Evolutionary conservation across 2,329 filamentous ascomycete genomes (phyloP).

Genomic region (Aureobasidium sp.): DNA sequence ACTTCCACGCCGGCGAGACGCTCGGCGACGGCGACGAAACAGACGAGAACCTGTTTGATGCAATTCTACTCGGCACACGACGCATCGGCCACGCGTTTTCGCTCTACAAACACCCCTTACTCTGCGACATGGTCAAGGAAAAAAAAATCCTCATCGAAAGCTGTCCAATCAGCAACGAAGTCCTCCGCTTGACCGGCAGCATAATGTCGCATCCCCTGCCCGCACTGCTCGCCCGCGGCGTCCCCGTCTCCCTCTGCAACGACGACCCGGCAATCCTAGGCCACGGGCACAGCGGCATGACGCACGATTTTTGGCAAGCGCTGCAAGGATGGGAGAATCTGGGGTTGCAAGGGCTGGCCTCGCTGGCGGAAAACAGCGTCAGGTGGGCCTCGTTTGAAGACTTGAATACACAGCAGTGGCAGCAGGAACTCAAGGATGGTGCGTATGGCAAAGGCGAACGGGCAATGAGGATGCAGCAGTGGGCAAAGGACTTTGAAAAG

Average conservation of each 20-base stretch:
- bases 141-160: slow-evolving; percentile 82
- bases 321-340: slow-evolving; percentile 89
- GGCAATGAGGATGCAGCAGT: slow-evolving; percentile 66
- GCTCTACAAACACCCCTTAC: slow-evolving; percentile 82
- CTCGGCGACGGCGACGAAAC: slow-evolving; percentile 70
- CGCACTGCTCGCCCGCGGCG: slow-evolving; percentile 74
- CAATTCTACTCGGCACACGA: slow-evolving; percentile 75
- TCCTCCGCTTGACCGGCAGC: slow-evolving; percentile 69
- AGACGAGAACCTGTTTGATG: slow-evolving; percentile 84
- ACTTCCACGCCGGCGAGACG: slow-evolving; percentile 90
- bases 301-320: slow-evolving; percentile 90
- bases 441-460: slow-evolving; percentile 64
- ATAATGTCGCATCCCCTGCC: slow-evolving; percentile 76
- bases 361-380: slow-evolving; percentile 86
- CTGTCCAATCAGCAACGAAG: slow-evolving; percentile 87
- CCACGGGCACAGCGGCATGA: slow-evolving; percentile 73
- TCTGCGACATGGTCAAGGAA: slow-evolving; percentile 83
- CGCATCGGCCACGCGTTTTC: slow-evolving; percentile 87
- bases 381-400: slow-evolving; percentile 88
- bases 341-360: slow-evolving; percentile 76
- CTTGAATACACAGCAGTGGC: slow-evolving; percentile 63
- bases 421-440: slow-evolving; percentile 64
- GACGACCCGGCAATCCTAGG: slow-evolving; percentile 87
- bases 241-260: slow-evolving; percentile 77
- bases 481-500: slow-evolving; percentile 75